Evolutionary conservation across 2,329 filamentous ascomycete genomes (phyloP).

Genomic region (Laburnicola sp.): DNA sequence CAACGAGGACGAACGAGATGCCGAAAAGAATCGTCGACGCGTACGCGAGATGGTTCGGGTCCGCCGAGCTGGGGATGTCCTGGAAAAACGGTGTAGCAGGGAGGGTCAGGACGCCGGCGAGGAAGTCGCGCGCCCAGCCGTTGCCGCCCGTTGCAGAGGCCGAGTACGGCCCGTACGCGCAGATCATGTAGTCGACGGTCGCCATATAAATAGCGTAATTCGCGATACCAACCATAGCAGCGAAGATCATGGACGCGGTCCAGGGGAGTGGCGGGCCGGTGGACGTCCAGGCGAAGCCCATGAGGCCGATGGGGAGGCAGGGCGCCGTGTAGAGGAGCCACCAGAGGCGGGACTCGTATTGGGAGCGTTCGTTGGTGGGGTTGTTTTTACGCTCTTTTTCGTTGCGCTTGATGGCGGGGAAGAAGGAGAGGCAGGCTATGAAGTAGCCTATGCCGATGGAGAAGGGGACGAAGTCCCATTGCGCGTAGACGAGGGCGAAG

Average conservation of each 20-base stretch:
- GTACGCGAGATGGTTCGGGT: constrained; percentile 52
- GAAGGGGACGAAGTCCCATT: constrained; percentile 65
- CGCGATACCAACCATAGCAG: constrained; percentile 70
- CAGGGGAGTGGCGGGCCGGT: constrained; percentile 67
- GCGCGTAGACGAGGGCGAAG: constrained; percentile 67
- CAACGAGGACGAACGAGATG: constrained; percentile 52
- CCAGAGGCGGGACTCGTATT: constrained; percentile 61
- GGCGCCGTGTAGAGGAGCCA: constrained; percentile 66
- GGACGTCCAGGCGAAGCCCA: constrained; percentile 72
- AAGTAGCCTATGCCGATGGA: constrained; percentile 64
- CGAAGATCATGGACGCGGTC: constrained; percentile 69
- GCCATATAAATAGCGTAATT: constrained; percentile 76
- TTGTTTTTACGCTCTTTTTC: constrained; percentile 32
- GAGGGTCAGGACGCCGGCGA: constrained; percentile 72
- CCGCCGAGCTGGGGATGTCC: constrained; percentile 38
- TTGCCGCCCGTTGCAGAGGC: constrained; percentile 79
- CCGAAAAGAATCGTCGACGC: constrained; percentile 61
- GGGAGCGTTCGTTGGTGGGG: constrained; percentile 34
- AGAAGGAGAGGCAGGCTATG: constrained; percentile 64
- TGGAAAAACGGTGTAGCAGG: constrained; percentile 64
- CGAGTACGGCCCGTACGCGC: constrained; percentile 72
- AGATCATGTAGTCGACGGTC: constrained; percentile 79
- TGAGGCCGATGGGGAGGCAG: constrained; percentile 67
- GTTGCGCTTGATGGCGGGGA: constrained; percentile 55
- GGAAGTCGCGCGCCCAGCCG: constrained; percentile 73